These are phyloP conservation scores for Calonectria crousiana DNA, from an alignment of 2,329 filamentous ascomycete genomes.

Conservation along the genomic window DNA sequence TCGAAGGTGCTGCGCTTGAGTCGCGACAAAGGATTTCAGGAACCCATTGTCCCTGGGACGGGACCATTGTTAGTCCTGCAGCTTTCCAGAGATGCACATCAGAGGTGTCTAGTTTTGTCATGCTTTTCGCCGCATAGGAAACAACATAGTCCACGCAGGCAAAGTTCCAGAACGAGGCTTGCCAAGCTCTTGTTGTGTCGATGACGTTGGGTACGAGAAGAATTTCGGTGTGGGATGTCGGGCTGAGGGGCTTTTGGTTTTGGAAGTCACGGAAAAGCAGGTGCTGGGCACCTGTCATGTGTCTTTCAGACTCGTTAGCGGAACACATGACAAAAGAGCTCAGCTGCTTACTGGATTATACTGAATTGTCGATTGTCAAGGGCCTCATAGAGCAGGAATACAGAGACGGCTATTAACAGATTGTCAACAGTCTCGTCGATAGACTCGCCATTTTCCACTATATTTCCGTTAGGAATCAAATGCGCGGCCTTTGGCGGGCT, in stretches of 20 bases:
- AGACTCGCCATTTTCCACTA: neutral
- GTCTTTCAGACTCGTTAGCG: neutral
- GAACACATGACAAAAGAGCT: neutral
- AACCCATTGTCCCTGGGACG: neutral
- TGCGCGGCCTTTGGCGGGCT: neutral
- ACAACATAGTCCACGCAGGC: conserved; percentile 6
- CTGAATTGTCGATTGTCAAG: conserved; percentile 4
- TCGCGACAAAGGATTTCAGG: neutral
- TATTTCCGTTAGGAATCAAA: neutral
- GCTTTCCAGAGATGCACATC: conserved; percentile 7
- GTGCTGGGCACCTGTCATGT: conserved; percentile 7
- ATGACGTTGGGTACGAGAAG: neutral
- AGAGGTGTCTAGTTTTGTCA: neutral
- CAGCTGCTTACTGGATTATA: neutral
- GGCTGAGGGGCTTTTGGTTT: neutral
- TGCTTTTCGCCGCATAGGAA: neutral
- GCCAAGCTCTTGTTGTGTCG: conserved; percentile 14
- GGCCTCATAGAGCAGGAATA: conserved; percentile 3
- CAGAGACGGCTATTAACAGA: neutral
- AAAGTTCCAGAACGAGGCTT: conserved; percentile 14
- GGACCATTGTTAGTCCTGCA: neutral
- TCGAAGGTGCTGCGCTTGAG: neutral
- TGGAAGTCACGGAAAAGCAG: neutral
- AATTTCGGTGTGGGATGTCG: neutral
- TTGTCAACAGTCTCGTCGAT: conserved; percentile 1